These are phyloP conservation scores for Hortiboletus rubellus DNA, from an alignment of 1,284 basidiomycete genomes.

Conservation along the genomic window DNA sequence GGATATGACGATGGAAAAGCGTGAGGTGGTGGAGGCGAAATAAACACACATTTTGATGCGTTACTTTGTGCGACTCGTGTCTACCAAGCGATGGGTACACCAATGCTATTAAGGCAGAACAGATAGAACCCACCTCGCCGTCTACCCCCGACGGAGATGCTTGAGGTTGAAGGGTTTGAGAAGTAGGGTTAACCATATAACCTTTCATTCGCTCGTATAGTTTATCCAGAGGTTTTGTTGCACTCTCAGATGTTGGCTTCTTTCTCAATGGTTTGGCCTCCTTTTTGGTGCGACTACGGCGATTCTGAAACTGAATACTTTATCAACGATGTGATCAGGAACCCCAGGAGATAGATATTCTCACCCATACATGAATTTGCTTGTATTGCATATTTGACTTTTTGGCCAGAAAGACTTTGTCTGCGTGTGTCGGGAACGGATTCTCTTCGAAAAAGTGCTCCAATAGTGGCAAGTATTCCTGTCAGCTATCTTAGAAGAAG, in stretches of 20 bases:
- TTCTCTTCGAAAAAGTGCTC: conserved; percentile 53
- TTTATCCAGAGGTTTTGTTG: neutral
- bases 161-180: fast-evolving
- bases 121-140: too few species aligned
- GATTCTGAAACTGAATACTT: conserved; percentile 21
- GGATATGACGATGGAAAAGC: conserved; percentile 24
- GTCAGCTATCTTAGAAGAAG: fast-evolving
- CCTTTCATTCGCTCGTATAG: neutral
- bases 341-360: conserved; percentile 6
- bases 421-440: conserved; percentile 48
- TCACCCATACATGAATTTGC: conserved; percentile 63
- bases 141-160: fast-evolving
- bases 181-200: neutral
- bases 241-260: neutral
- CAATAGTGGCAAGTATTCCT: conserved; percentile 50
- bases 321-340: too few species aligned
- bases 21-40: conserved; percentile 14
- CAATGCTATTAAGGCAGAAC: fast-evolving
- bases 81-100: neutral
- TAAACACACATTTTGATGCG: neutral
- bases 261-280: neutral
- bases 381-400: conserved; percentile 47
- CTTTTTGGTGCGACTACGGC: conserved; percentile 23
- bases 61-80: fast-evolving
- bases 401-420: conserved; percentile 44